Conservation (phyloP, 75 land plant species). For the Selaginella tamariscina region DNA sequence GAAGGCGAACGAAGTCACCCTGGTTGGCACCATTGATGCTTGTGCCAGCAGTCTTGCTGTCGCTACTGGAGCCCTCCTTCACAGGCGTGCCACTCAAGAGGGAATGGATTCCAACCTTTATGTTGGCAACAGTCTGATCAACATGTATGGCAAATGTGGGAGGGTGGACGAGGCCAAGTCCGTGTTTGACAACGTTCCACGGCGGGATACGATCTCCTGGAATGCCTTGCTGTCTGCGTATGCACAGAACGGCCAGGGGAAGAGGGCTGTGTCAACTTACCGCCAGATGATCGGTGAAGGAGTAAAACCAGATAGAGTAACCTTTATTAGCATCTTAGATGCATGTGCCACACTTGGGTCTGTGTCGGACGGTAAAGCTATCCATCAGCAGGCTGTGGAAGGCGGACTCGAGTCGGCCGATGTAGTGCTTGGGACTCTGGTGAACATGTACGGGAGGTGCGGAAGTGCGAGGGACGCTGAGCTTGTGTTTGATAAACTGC, state of each 20-base stretch:
- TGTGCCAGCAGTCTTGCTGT: too few species aligned
- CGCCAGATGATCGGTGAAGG: neutral
- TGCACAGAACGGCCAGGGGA: neutral
- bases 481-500: slow-evolving; percentile 7
- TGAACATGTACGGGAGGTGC: neutral
- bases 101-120: too few species aligned
- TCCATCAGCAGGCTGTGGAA: neutral
- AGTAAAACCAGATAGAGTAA: neutral
- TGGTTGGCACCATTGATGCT: too few species aligned
- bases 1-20: too few species aligned
- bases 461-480: neutral
- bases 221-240: slow-evolving; percentile 1
- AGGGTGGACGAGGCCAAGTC: too few species aligned
- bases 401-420: neutral
- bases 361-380: neutral
- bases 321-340: neutral
- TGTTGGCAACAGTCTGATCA: too few species aligned
- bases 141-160: too few species aligned
- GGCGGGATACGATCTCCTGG: slow-evolving; percentile 1
- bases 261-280: neutral
- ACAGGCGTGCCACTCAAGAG: too few species aligned
- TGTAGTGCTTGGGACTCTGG: neutral
- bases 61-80: too few species aligned
- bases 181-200: too few species aligned
- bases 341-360: neutral